These are phyloP conservation scores for Typha latifolia DNA, from an alignment of 176 grass and related monocot genomes.

Conservation along the genomic window DNA sequence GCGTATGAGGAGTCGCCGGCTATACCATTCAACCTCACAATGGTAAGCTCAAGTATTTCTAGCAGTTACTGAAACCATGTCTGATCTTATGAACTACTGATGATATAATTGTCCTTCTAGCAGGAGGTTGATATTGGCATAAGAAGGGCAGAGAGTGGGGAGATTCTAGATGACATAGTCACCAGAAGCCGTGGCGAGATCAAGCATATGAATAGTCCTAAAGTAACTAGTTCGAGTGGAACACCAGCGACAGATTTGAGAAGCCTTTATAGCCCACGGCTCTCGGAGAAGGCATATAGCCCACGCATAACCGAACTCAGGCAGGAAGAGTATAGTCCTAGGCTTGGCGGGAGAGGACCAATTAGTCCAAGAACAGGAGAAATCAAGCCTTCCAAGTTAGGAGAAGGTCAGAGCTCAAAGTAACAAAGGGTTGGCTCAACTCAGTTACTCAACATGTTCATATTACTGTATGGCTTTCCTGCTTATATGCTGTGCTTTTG, in stretches of 20 bases:
- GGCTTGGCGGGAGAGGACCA: constrained; percentile 5
- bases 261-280: constrained; percentile 50
- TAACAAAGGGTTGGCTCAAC: constrained; percentile 9
- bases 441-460: too few relatives aligned
- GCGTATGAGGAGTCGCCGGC: constrained; percentile 85
- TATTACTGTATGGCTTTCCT: too few relatives aligned
- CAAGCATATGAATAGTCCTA: constrained; percentile 82
- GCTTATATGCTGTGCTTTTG: too few relatives aligned
- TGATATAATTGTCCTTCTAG: constrained; percentile 29
- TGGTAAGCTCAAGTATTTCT: constrained; percentile 28
- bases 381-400: constrained; percentile 30
- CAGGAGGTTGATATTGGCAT: constrained; percentile 49
- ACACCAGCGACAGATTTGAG: constrained; percentile 67
- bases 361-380: constrained; percentile 46
- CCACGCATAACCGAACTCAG: constrained; percentile 53
- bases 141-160: constrained; percentile 41
- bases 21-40: constrained; percentile 63
- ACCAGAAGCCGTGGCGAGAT: constrained; percentile 92
- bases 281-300: constrained; percentile 75
- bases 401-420: constrained; percentile 29
- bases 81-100: background rate
- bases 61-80: background rate
- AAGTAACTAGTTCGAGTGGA: constrained; percentile 77
- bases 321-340: constrained; percentile 36
- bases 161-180: constrained; percentile 79